Percentiles rank a stretch among this genome's conserved stretches.
These are phyloP conservation scores for Metschnikowia colocasiae DNA, from an alignment of 805 yeast species.

Conservation along the genomic window DNA sequence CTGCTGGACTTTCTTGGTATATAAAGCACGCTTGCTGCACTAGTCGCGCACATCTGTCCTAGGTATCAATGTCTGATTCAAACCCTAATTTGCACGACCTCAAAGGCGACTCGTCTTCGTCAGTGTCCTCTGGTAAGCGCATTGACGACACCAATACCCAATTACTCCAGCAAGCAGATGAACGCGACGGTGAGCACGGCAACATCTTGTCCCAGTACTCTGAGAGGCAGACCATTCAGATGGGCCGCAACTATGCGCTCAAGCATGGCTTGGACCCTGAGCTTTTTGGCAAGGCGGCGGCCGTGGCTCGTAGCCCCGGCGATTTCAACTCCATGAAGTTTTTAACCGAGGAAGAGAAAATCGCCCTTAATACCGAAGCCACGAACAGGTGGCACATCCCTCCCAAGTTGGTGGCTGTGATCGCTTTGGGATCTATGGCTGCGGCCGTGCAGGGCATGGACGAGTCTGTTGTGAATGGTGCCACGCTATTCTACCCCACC, in stretches of 20 bases:
- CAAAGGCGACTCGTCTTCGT: conserved; percentile 9
- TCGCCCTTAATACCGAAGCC: conserved; percentile 47
- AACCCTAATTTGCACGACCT: conserved; percentile 2
- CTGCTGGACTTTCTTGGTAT: neutral
- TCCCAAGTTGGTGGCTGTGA: conserved; percentile 46
- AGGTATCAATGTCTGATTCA: conserved; percentile 5
- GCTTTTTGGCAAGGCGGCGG: conserved; percentile 58
- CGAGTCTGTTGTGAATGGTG: conserved; percentile 68
- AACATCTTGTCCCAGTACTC: conserved; percentile 47
- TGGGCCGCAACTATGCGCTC: conserved; percentile 65
- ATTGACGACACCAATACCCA: neutral
- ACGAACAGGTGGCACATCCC: conserved; percentile 43
- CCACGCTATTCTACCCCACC: conserved; percentile 55
- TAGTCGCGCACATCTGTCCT: neutral
- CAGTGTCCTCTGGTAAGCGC: conserved; percentile 1
- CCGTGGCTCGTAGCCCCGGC: conserved; percentile 54
- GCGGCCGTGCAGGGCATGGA: conserved; percentile 78
- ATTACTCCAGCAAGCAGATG: conserved; percentile 11
- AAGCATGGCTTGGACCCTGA: conserved; percentile 55
- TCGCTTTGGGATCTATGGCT: conserved; percentile 61
- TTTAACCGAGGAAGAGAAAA: conserved; percentile 41
- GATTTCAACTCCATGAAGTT: conserved; percentile 56
- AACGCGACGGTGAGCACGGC: conserved; percentile 18
- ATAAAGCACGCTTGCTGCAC: neutral
- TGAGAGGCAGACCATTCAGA: conserved; percentile 60